Base-by-base conservation (phyloP, 495 filamentous ascomycete species). In the Friedmanniomyces simplex region DNA sequence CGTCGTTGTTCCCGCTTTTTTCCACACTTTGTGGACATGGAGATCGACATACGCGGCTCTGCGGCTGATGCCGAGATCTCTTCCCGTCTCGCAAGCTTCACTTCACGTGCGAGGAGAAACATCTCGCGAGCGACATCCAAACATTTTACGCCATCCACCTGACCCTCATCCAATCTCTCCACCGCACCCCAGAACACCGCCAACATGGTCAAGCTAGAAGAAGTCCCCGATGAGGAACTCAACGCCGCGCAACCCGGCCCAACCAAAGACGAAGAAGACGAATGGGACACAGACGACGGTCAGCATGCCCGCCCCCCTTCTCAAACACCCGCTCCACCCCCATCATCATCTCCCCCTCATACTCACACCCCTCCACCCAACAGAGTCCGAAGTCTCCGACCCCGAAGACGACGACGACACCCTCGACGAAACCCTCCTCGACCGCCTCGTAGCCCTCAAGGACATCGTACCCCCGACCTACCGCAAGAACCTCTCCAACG, bases 191-290 rank as follows among this genome's bases (percentile, higher is more conserved):
- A 34, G 26, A 52, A 2, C 10, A 43, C 43, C 16, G 45, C 25
- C 74, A 91, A 70, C 66, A 98, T 98, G 93, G 93, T 98, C 69
- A 87, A 94, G 73, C 87, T 98, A 63, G 84, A 83, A 63, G 94
- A 96, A 74, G 91, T 98, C 68, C 83, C 91, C 60, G 93, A 98
- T 70, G 90, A 95, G 76, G 88, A 93, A 71, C 95, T 96, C 77
- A 75, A 82, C 68, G 72, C 76, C 59, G 75, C 84, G 64, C 86
- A 87, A 71, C 83, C 86, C 63, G 75, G 77, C 46, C 79, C 87
- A 48, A 82, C 3, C 14, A 50, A 85, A 58, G 85, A 93, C 62
- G 87, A 94, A 47, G 89, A 91, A 42, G 85, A 84, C 50, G 87
- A 91, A 71, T 93, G 69, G 70, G 68, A 83, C 74, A 91, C 84